Base-by-base conservation (phyloP, 1,139 yeast species). In the Pichia sp. region DNA sequence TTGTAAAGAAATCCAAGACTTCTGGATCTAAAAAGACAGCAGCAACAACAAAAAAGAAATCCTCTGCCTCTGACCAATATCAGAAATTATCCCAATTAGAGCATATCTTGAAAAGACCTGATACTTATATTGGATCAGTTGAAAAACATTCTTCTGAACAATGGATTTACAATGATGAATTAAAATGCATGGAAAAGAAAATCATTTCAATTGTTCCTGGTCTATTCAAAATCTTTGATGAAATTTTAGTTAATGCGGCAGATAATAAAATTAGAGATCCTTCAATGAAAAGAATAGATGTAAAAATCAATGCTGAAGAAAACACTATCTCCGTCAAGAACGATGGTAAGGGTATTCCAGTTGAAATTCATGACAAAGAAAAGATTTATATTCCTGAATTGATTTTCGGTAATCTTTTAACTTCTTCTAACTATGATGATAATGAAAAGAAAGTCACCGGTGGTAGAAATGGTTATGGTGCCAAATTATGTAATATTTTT, bases 381-480 rank as follows among this genome's bases (percentile, higher is more conserved):
- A 75, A 85, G 39, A 87, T 93, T 47, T 91, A 85, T 59, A 89
- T 93, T 49, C 99, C 99, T 1, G 96, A 93, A 62, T 74, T 93
- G 65, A 93, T 93, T 55, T 93, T 93, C 63, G 99, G 99, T 45
- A 88, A 91, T 58, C 74, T 93, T 49, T 74, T 93, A 54, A 93
- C 98, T 0, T 89, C 97, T 3, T 86, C 96, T 26, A 93, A 93
- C 63, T 93, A 93, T 62, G 96, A 93, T 60, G 98, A 93, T 60
- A 78, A 91, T 50, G 84, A 91, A 57, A 86, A 85, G 65, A 93
- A 93, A 62, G 97, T 93, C 22, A 87, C 96, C 2, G 99, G 98
- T 68, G 99, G 99, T 63, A 78, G 99, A 70, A 93, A 93, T 60
- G 98, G 98, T 51, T 93, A 78, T 60, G 99, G 99, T 64, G 98